Conservation (phyloP, 108 stramenopile genomes). For the Nannochloropsis salina region DNA sequence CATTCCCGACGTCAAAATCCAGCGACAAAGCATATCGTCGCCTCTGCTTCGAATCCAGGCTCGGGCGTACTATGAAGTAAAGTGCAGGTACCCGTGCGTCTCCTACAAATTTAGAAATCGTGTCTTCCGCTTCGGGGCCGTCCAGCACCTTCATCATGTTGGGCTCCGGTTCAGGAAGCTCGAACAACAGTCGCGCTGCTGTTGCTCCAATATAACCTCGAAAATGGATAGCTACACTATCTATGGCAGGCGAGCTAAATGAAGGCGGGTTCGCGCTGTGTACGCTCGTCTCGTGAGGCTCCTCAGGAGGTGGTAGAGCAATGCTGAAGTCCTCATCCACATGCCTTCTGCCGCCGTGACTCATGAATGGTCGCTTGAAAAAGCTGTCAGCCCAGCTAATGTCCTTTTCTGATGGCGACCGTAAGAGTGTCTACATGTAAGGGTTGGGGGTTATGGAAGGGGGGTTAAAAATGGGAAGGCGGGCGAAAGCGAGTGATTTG, state of each 20-base stretch:
- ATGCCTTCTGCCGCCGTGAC: too few species aligned
- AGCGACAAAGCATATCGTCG: slow-evolving; percentile 6
- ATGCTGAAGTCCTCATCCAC: too few species aligned
- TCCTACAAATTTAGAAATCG: neutral
- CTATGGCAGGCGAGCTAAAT: neutral
- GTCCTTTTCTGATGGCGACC: too few species aligned
- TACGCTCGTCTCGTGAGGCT: neutral
- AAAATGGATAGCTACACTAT: neutral
- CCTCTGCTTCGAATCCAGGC: neutral
- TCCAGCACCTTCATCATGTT: neutral
- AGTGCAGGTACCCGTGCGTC: neutral
- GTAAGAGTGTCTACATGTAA: too few species aligned
- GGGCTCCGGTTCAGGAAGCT: neutral
- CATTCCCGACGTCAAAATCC: neutral
- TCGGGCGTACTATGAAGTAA: neutral
- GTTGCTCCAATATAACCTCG: slow-evolving; percentile 8
- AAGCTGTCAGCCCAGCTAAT: too few species aligned
- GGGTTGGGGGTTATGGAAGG: too few species aligned
- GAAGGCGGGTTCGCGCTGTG: neutral
- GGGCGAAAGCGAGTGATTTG: too few species aligned
- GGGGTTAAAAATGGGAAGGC: too few species aligned
- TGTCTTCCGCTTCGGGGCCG: neutral
- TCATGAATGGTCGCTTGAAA: too few species aligned
- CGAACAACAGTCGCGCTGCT: neutral
- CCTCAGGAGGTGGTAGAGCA: neutral